Evolutionary conservation across 2,329 filamentous ascomycete species (phyloP), one percentile per base, ranked within the genome.

Genomic region (Colletotrichum gigasporum): DNA sequence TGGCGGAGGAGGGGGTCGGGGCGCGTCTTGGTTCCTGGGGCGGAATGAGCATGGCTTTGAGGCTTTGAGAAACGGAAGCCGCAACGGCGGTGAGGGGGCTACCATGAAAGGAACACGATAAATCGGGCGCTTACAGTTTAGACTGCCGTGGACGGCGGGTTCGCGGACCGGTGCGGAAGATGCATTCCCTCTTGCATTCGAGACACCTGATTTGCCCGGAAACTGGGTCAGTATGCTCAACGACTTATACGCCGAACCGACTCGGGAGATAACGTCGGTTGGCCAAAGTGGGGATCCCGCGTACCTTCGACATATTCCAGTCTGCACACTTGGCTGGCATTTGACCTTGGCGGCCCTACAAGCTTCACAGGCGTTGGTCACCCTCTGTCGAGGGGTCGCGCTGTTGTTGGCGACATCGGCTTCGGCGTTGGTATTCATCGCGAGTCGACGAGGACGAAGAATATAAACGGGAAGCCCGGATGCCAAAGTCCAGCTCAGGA

Each of bases 331-430:
- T 4, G 81, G 74, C 65, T 81, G 80, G 67, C 85, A 87, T 60
- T 82, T 85, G 20, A 85, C 77, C 74, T 87, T 87, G 60, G 83
- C 82, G 10, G 74, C 77, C 56, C 85, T 76, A 66, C 85, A 87
- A 2, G 83, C 82, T 71, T 87, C 85, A 59, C 85, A 87, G 18
- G 85, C 78, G 75, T 87, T 78, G 41, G 64, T 65, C 28, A 68
- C 64, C 50, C 64, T 61, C 39, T 66, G 59, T 35, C 64, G 55
- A 10, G 30, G 50, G 30, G 55, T 26, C 12, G 54, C 44, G 39
- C 35, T 34, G 18, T 18, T n/a, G 24, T 11, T 22, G 11, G 24
- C 16, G 18, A 37, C 37, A 48, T 61, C 62, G 28, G 34, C 16
- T n/a, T 61, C 62, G 22, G 20, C 12, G 9, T 20, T n/a, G 28